Conservation (phyloP, 352 stramenopile species). For the Pythium phragmiticola region DNA sequence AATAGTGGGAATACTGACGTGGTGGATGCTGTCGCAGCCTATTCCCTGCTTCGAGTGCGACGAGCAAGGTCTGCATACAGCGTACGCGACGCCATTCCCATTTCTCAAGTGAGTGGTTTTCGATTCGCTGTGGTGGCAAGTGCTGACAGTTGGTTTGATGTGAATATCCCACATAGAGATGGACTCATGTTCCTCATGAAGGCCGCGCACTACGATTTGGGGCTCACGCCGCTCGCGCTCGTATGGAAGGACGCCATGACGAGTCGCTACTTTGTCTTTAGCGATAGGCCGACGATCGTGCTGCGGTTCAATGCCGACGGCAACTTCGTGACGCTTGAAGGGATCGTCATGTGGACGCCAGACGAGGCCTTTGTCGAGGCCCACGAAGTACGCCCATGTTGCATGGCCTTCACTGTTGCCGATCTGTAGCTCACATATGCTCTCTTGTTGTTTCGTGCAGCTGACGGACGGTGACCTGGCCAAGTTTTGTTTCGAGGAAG, state of each 20-base stretch:
- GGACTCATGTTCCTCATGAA: constrained; percentile 91
- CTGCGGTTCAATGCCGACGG: constrained; percentile 48
- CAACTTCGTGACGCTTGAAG: constrained; percentile 71
- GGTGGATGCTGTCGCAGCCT: constrained; percentile 34
- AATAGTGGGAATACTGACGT: background rate
- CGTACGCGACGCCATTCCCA: constrained; percentile 76
- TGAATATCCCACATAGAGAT: constrained; percentile 45
- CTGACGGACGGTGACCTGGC: constrained; percentile 74
- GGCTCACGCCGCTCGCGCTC: constrained; percentile 81
- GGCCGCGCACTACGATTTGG: constrained; percentile 86
- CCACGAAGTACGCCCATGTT: constrained; percentile 45
- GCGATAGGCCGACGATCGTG: constrained; percentile 71
- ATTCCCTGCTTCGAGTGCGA: constrained; percentile 89
- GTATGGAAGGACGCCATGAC: constrained; percentile 89
- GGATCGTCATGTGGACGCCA: constrained; percentile 52
- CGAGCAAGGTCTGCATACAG: constrained; percentile 59
- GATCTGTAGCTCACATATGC: background rate
- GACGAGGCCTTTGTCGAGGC: constrained; percentile 51
- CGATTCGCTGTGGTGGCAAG: background rate
- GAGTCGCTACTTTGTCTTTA: constrained; percentile 80
- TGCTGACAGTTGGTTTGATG: background rate
- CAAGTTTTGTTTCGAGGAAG: constrained; percentile 73
- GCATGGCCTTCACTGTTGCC: background rate
- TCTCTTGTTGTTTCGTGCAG: constrained; percentile 22
- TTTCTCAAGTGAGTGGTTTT: constrained; percentile 76